Evolutionary conservation across 805 yeast genomes (phyloP).

Genomic region (Tetrapisispora fleetii): DNA sequence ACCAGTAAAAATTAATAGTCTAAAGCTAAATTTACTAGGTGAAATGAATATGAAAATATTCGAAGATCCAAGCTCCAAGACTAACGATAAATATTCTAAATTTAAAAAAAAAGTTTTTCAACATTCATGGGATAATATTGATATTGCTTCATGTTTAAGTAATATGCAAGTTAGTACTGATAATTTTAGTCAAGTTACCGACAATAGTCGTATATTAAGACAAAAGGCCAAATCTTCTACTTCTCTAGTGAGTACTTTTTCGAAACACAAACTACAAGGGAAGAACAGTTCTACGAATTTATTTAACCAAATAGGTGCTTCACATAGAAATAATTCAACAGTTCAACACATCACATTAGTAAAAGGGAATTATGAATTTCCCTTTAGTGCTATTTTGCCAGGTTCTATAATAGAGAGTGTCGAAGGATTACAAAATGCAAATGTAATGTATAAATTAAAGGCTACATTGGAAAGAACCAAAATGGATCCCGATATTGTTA

Average conservation of each 20-base stretch:
- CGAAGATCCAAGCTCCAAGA: slow-evolving; percentile 5
- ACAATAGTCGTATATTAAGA: neutral
- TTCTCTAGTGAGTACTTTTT: slow-evolving; percentile 13
- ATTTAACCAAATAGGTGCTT: slow-evolving; percentile 19
- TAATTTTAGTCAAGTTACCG: slow-evolving; percentile 9
- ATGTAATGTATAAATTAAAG: slow-evolving; percentile 59
- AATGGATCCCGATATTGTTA: slow-evolving; percentile 51
- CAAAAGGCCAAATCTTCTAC: slow-evolving; percentile 10
- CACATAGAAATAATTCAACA: slow-evolving; percentile 8
- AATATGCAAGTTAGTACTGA: slow-evolving; percentile 20
- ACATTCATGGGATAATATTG: slow-evolving; percentile 65
- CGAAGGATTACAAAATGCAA: slow-evolving; percentile 79
- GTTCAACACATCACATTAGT: slow-evolving; percentile 34
- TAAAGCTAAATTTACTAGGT: slow-evolving; percentile 57
- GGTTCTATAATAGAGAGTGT: slow-evolving; percentile 81
- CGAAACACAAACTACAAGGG: slow-evolving; percentile 19
- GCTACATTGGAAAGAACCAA: slow-evolving; percentile 79
- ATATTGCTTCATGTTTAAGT: slow-evolving; percentile 36
- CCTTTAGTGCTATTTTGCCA: slow-evolving; percentile 76
- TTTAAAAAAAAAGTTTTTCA: slow-evolving; percentile 64
- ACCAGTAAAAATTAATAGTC: slow-evolving; percentile 55
- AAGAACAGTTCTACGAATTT: slow-evolving; percentile 22
- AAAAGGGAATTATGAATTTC: slow-evolving; percentile 82
- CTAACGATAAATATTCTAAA: slow-evolving; percentile 31
- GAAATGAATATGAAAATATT: slow-evolving; percentile 44